Percentiles rank a stretch among this genome's conserved stretches.
These are phyloP conservation scores for Lachnellula cervina DNA, from an alignment of 2,329 filamentous ascomycete genomes.

Conservation along the genomic window DNA sequence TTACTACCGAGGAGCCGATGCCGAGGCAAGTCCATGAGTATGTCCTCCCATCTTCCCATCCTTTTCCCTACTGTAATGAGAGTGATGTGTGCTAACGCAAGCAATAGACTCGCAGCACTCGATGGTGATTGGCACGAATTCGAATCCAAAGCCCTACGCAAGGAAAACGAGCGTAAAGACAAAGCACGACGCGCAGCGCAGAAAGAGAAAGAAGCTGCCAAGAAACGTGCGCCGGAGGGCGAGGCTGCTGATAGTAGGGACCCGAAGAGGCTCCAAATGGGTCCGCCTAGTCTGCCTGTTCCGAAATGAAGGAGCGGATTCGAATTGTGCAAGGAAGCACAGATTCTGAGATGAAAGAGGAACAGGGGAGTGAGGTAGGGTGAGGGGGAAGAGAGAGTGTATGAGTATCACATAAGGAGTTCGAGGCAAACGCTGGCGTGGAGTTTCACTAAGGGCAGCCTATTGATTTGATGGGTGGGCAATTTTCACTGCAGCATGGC, in stretches of 20 bases:
- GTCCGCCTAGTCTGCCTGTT: constrained; percentile 14
- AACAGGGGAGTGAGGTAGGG: no score
- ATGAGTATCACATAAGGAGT: no score
- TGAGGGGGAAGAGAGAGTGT: no score
- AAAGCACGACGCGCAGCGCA: constrained; percentile 27
- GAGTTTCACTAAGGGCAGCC: no score
- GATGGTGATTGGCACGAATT: constrained; percentile 99
- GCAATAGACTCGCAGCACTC: constrained; percentile 60
- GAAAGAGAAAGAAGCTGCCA: constrained; percentile 26
- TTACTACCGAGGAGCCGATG: constrained; percentile 72
- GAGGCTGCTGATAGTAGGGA: constrained; percentile 24
- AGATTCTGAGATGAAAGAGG: no score
- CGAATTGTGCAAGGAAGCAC: no score
- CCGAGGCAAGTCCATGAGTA: constrained; percentile 77
- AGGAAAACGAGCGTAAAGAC: constrained; percentile 73
- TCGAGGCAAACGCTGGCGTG: no score
- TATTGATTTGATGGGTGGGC: no score
- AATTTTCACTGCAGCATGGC: no score
- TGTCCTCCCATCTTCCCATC: constrained; percentile 34
- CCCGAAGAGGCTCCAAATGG: constrained; percentile 25
- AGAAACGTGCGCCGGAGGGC: constrained; percentile 25
- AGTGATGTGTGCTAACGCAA: constrained; percentile 21
- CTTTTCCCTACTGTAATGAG: not conserved
- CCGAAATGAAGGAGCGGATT: not conserved
- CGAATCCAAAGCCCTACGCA: constrained; percentile 88